phyloP scores from a whole-genome alignment of 75 land plant genomes.

The Cupressus sempervirens region DNA sequence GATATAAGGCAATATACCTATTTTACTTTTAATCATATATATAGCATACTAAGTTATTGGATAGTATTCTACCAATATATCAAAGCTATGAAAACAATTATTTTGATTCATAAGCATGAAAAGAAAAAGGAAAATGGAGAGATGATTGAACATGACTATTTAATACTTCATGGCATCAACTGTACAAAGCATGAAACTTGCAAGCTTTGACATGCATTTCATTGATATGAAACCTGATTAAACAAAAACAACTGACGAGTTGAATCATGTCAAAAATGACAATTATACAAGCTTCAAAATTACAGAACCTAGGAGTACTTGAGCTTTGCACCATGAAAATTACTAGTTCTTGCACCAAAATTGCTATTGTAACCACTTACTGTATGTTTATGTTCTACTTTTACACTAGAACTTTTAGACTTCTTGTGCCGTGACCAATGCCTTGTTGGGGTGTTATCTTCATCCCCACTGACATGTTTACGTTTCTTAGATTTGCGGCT shows the following conservation, averaged over 20 bases:
- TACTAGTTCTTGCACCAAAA: constrained; percentile 8
- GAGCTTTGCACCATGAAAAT: neutral
- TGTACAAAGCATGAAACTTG: neutral
- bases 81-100: neutral
- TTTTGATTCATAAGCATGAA: neutral
- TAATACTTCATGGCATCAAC: neutral
- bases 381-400: neutral
- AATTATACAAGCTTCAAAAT: neutral
- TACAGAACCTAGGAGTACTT: constrained; percentile 2
- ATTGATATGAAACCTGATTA: neutral
- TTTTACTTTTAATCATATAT: neutral
- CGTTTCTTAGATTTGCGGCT: constrained; percentile 3
- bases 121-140: neutral
- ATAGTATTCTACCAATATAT: neutral
- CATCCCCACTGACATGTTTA: neutral
- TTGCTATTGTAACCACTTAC: neutral
- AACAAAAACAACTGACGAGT: neutral
- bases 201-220: neutral
- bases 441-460: neutral
- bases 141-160: neutral
- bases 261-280: neutral
- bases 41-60: neutral
- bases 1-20: neutral
- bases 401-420: neutral
- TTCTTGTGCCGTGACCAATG: neutral